Conservation (phyloP, 2,329 filamentous ascomycete species). For the Hypoxylon sp. region DNA sequence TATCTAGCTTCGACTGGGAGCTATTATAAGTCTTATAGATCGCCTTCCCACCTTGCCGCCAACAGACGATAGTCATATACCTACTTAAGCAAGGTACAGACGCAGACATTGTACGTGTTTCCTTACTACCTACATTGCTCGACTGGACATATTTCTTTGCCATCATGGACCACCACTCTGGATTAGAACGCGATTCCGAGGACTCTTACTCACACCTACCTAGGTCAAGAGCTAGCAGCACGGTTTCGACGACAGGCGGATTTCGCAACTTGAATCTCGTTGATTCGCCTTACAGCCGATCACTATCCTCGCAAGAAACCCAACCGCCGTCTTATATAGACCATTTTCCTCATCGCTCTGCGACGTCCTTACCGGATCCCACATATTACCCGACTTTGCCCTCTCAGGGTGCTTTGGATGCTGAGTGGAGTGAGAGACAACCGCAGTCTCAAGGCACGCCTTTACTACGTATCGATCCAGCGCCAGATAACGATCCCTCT, state of each 20-base stretch:
- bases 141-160: constrained; percentile 43
- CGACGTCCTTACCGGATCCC: constrained; percentile 47
- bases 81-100: constrained; percentile 27
- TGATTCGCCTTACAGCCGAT: constrained; percentile 50
- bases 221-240: constrained; percentile 55
- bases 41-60: constrained; percentile 32
- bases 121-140: constrained; percentile 41
- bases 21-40: constrained; percentile 44
- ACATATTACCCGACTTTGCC: constrained; percentile 52
- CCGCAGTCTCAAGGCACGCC: constrained; percentile 43
- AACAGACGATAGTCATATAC: constrained; percentile 32
- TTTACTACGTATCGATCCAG: constrained; percentile 55
- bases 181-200: constrained; percentile 49
- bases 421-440: constrained; percentile 52
- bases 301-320: constrained; percentile 44
- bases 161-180: constrained; percentile 52
- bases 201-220: constrained; percentile 56
- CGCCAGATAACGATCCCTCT: constrained; percentile 51
- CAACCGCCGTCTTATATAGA: constrained; percentile 52
- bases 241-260: constrained; percentile 52
- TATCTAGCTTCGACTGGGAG: constrained; percentile 38
- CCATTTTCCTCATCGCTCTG: constrained; percentile 47
- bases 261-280: constrained; percentile 49
- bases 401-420: constrained; percentile 49
- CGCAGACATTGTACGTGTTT: constrained; percentile 51